Percentiles rank a stretch among this genome's conserved stretches.
phyloP scores from a whole-genome alignment of 2,329 filamentous ascomycete species.

The Cercospora janseana region DNA sequence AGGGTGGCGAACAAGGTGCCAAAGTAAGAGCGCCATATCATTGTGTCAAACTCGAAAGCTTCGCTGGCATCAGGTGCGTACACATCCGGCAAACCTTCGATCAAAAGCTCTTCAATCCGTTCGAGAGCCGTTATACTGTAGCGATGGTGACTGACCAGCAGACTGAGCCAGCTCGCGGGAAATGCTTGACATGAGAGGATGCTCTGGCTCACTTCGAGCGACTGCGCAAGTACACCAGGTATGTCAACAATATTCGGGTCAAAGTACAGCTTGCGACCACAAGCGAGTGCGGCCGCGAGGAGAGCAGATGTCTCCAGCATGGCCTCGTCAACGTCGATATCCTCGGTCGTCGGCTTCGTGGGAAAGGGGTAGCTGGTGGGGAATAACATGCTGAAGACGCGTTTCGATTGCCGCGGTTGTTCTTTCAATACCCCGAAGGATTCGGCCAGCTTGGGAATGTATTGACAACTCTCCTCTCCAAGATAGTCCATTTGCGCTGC shows the following conservation, averaged over 20 bases:
- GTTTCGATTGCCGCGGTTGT: constrained; percentile 58
- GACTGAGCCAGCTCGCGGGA: constrained; percentile 83
- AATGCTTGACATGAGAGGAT: constrained; percentile 88
- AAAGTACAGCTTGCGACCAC: constrained; percentile 33
- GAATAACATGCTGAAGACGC: constrained; percentile 79
- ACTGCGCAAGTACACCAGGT: constrained; percentile 70
- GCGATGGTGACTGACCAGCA: constrained; percentile 63
- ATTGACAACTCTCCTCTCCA: constrained; percentile 77
- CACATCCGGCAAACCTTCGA: constrained; percentile 79
- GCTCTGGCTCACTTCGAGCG: constrained; percentile 81
- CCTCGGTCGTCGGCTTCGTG: constrained; percentile 61
- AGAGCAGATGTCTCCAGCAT: constrained; percentile 86
- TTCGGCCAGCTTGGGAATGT: constrained; percentile 85
- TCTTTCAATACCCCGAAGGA: constrained; percentile 78
- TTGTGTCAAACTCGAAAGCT: constrained; percentile 71
- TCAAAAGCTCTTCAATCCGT: constrained; percentile 73
- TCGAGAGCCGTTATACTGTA: constrained; percentile 83
- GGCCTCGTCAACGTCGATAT: constrained; percentile 64
- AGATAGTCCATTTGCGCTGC: constrained; percentile 78
- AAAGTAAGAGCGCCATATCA: constrained; percentile 92
- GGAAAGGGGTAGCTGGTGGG: constrained; percentile 89
- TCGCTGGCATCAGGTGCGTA: constrained; percentile 71
- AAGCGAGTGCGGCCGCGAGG: constrained; percentile 60
- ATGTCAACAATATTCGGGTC: constrained; percentile 61
- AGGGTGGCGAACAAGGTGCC: constrained; percentile 84